Evolutionary conservation across 1,139 yeast genomes (phyloP).

Genomic region (Blastobotrys ciferrii): DNA sequence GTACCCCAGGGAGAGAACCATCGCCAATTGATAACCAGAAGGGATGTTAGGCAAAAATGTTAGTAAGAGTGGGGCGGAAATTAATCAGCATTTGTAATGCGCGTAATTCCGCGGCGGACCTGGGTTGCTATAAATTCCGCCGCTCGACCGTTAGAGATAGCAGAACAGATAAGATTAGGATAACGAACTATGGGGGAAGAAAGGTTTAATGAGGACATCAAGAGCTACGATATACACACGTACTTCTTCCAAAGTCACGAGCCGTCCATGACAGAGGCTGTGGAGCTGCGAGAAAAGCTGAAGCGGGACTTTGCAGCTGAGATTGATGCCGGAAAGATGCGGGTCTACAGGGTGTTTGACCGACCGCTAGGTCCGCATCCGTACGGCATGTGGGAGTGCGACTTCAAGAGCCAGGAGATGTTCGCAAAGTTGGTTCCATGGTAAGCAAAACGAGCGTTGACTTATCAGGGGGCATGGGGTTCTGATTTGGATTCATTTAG

Average conservation of each 20-base stretch:
- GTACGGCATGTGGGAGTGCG: constrained; percentile 43
- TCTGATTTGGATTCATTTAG: neutral
- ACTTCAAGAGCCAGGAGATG: constrained; percentile 37
- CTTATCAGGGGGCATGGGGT: neutral
- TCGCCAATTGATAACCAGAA: too few relatives aligned
- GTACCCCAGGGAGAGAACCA: too few relatives aligned
- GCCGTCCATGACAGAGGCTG: constrained; percentile 41
- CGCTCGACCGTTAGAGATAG: neutral
- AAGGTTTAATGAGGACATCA: constrained; percentile 19
- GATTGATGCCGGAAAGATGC: constrained; percentile 43
- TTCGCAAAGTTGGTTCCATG: constrained; percentile 38
- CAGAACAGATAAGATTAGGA: neutral
- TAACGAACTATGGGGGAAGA: neutral
- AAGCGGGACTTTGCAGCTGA: constrained; percentile 47
- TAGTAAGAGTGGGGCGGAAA: neutral
- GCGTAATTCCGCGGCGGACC: neutral
- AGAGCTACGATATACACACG: constrained; percentile 51
- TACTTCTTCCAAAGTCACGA: constrained; percentile 48
- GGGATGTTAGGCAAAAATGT: too few relatives aligned
- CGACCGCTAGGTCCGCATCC: constrained; percentile 61
- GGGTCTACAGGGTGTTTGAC: constrained; percentile 50
- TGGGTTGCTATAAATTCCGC: neutral
- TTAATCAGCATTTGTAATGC: neutral
- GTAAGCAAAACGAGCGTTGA: constrained; percentile 14
- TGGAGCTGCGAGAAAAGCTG: constrained; percentile 44